phyloP scores from a whole-genome alignment of 1,139 yeast genomes.

The Lodderomyces oxycetoniae region DNA sequence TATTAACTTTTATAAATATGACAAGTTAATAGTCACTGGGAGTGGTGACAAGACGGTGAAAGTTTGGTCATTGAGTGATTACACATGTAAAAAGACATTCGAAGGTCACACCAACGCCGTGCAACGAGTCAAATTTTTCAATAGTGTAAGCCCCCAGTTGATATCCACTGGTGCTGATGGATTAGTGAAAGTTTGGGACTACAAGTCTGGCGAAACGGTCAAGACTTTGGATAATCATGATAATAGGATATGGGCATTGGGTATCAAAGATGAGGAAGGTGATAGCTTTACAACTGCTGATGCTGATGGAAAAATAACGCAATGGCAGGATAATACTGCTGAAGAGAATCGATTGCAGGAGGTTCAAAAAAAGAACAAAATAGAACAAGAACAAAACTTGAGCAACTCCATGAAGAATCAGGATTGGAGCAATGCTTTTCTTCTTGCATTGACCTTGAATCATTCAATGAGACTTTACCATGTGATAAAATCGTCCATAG shows the following conservation, averaged over 20 bases:
- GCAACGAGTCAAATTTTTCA: slow-evolving; percentile 70
- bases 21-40: slow-evolving; percentile 69
- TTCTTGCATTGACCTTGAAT: slow-evolving; percentile 76
- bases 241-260: slow-evolving; percentile 91
- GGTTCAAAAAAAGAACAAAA: slow-evolving; percentile 49
- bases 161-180: slow-evolving; percentile 95
- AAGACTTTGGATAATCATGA: slow-evolving; percentile 87
- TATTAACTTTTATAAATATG: slow-evolving; percentile 73
- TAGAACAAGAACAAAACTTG: slow-evolving; percentile 86
- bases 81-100: slow-evolving; percentile 70
- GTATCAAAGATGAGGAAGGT: slow-evolving; percentile 59
- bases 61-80: slow-evolving; percentile 81
- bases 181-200: slow-evolving; percentile 85
- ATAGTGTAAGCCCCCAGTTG: slow-evolving; percentile 56
- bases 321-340: slow-evolving; percentile 86
- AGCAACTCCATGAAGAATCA: slow-evolving; percentile 64
- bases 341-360: slow-evolving; percentile 52
- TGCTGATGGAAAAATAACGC: slow-evolving; percentile 86
- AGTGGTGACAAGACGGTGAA: slow-evolving; percentile 90
- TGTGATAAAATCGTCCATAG: slow-evolving; percentile 56
- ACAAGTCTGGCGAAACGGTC: slow-evolving; percentile 67
- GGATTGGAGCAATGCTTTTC: slow-evolving; percentile 86
- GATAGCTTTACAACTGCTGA: slow-evolving; percentile 76
- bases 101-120: slow-evolving; percentile 96
- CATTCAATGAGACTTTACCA: slow-evolving; percentile 82